Conservation (phyloP, 2,329 filamentous ascomycete genomes). For the Arthrobotrys musiformis region DNA sequence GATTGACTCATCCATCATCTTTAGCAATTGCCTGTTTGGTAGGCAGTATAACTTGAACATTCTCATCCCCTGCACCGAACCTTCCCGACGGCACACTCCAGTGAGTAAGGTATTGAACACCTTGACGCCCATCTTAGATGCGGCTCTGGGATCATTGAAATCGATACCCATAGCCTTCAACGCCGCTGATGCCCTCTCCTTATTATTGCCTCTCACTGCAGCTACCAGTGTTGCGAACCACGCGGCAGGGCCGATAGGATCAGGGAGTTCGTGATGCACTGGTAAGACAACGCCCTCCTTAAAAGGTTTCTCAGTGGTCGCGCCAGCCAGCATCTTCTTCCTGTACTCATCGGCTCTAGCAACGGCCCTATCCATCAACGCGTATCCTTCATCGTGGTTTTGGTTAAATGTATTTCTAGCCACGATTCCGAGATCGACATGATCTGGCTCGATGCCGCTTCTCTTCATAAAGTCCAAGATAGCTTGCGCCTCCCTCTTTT, state of each 20-base stretch:
- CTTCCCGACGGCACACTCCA: conserved; percentile 37
- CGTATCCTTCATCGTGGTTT: conserved; percentile 25
- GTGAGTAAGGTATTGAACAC: conserved; percentile 38
- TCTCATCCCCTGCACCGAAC: conserved; percentile 47
- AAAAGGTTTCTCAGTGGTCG: conserved; percentile 10
- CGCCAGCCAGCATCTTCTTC: neutral
- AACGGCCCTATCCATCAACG: conserved; percentile 29
- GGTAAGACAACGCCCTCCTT: conserved; percentile 24
- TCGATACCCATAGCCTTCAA: conserved; percentile 38
- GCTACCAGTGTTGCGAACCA: conserved; percentile 37
- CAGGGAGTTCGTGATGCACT: neutral
- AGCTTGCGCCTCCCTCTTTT: conserved; percentile 40
- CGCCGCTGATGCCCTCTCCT: conserved; percentile 32
- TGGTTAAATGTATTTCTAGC: conserved; percentile 37
- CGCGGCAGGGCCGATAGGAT: conserved; percentile 42
- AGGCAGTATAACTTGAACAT: conserved; percentile 54
- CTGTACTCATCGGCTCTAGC: conserved; percentile 7
- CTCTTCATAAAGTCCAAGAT: conserved; percentile 55
- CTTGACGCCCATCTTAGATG: conserved; percentile 46
- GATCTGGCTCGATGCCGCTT: conserved; percentile 37
- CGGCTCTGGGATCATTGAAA: conserved; percentile 22
- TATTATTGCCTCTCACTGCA: conserved; percentile 23
- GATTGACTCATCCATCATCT: conserved; percentile 28
- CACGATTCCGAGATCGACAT: conserved; percentile 39
- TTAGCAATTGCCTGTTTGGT: conserved; percentile 23